phyloP scores from a whole-genome alignment of 2,329 filamentous ascomycete species.

The Ascochyta koolunga region DNA sequence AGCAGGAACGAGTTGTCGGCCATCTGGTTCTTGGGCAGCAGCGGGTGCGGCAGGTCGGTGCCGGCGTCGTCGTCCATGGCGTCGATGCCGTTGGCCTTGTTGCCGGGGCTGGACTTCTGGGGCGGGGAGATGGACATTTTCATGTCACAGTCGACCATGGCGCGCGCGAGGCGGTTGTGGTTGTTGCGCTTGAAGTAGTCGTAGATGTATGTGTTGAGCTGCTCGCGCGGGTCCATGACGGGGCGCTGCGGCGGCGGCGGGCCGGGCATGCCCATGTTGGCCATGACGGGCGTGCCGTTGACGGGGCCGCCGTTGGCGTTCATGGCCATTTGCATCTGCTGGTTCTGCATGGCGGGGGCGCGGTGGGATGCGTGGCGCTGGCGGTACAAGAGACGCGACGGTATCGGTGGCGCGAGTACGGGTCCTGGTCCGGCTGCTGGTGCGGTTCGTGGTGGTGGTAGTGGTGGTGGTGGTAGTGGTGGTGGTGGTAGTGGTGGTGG shows the following conservation, averaged over 20 bases:
- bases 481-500: no score
- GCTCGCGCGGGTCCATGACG: conserved; percentile 51
- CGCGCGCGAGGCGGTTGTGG: conserved; percentile 82
- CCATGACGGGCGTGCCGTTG: conserved; percentile 71
- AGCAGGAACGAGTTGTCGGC: conserved; percentile 84
- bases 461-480: no score
- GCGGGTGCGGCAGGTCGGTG: conserved; percentile 81
- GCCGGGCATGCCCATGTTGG: conserved; percentile 52
- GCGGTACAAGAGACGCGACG: no score
- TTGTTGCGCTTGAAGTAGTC: conserved; percentile 87
- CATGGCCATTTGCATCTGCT: conserved; percentile 73
- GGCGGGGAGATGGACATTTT: conserved; percentile 68
- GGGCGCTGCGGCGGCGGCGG: conserved; percentile 38
- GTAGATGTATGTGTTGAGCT: conserved; percentile 87
- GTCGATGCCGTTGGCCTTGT: conserved; percentile 69
- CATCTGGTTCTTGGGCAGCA: conserved; percentile 64
- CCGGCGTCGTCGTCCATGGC: conserved; percentile 82
- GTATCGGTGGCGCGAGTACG: no score
- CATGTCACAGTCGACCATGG: conserved; percentile 54
- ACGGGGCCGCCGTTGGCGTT: conserved; percentile 66
- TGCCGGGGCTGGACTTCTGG: conserved; percentile 66
- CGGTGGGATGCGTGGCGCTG: neutral
- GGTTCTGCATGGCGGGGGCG: conserved; percentile 45
- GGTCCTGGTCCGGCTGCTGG: no score
- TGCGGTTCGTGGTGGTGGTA: no score